A percentile compares a stretch with the other conserved stretches of the same genome.
These are phyloP conservation scores for Pythium folliculosum DNA, from an alignment of 352 stramenopile species.

Conservation along the genomic window DNA sequence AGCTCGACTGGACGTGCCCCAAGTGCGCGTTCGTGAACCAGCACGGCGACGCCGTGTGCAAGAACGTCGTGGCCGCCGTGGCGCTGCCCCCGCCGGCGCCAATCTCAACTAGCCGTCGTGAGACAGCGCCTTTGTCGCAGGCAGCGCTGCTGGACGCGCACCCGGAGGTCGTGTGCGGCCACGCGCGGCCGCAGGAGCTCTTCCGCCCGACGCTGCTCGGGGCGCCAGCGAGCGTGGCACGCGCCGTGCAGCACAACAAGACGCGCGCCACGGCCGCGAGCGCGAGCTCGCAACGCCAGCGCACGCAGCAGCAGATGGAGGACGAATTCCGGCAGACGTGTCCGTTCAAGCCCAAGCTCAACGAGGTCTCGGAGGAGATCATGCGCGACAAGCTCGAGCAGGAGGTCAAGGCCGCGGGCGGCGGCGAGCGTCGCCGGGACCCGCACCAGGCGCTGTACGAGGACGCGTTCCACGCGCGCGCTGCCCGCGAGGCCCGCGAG, in stretches of 20 bases:
- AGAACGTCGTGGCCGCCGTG: constrained; percentile 44
- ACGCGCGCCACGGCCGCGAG: background rate
- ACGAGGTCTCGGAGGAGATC: constrained; percentile 68
- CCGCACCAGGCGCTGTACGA: constrained; percentile 74
- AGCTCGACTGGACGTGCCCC: constrained; percentile 79
- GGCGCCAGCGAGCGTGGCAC: constrained; percentile 29
- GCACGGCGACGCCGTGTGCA: constrained; percentile 53
- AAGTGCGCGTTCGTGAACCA: constrained; percentile 76
- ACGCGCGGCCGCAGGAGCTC: constrained; percentile 56
- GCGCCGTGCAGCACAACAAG: constrained; percentile 41
- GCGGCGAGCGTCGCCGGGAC: constrained; percentile 37
- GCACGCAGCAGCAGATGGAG: constrained; percentile 58
- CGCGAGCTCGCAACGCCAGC: constrained; percentile 41
- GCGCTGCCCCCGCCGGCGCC: background rate
- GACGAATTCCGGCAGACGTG: constrained; percentile 66
- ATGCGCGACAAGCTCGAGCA: constrained; percentile 66
- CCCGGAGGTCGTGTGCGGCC: constrained; percentile 48
- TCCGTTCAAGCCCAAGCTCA: constrained; percentile 77
- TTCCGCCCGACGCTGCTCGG: constrained; percentile 72
- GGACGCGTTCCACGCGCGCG: constrained; percentile 54
- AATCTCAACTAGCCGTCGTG: constrained; percentile 8
- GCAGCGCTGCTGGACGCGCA: constrained; percentile 7
- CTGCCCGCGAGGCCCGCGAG: constrained; percentile 46
- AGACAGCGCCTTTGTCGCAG: background rate
- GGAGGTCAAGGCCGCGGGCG: constrained; percentile 28